Conservation (phyloP, 208 protist genomes). For the Leishmania martiniquensis region DNA sequence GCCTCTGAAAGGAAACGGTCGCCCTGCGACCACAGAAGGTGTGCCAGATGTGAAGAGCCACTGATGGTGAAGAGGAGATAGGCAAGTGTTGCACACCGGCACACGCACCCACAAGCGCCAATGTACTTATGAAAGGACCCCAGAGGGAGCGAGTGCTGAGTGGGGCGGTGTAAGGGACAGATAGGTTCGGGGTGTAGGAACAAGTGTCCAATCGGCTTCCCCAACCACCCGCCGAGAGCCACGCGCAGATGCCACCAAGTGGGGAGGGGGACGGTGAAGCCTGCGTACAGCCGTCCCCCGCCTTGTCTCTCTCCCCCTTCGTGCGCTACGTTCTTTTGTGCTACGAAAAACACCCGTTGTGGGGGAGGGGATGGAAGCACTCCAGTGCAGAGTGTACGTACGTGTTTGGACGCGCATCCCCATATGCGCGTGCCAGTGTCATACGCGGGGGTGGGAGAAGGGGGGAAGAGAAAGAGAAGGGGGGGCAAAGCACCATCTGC, state of each 20-base stretch:
- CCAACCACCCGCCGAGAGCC: neutral
- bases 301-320: neutral
- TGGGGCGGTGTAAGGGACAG: neutral
- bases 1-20: neutral
- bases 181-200: neutral
- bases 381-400: neutral
- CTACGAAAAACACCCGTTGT: neutral
- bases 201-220: neutral
- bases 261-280: neutral
- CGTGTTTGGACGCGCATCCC: neutral
- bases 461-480: neutral
- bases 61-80: neutral
- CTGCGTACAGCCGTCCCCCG: neutral
- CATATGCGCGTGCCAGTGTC: too few species aligned
- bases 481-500: neutral
- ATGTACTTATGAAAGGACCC: neutral
- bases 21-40: neutral
- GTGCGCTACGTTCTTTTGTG: neutral
- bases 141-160: neutral
- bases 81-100: neutral
- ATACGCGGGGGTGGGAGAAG: neutral
- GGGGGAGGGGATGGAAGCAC: neutral
- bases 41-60: neutral
- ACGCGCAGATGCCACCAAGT: neutral
- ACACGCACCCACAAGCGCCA: neutral